Evolutionary conservation across 1,139 yeast species (phyloP).

Genomic region (Citeromyces hawaiiensis): DNA sequence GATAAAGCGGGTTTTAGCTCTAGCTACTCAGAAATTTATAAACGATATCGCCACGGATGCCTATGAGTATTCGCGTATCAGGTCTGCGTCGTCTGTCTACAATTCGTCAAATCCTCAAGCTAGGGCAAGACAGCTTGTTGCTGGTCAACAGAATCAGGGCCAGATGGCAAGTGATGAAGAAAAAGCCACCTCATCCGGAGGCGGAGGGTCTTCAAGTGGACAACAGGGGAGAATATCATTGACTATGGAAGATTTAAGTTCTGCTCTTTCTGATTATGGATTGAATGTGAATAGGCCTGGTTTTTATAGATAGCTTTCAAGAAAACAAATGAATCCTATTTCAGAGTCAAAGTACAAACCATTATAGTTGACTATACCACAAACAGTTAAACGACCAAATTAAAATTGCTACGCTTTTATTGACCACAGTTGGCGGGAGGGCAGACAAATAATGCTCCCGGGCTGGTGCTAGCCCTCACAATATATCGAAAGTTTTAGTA

Average conservation of each 20-base stretch:
- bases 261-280: constrained; percentile 87
- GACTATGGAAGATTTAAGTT: constrained; percentile 81
- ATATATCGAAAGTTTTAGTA: too few species aligned
- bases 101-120: constrained; percentile 79
- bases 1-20: constrained; percentile 74
- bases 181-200: constrained; percentile 12
- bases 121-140: constrained; percentile 66
- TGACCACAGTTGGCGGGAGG: too few species aligned
- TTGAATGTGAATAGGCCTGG: constrained; percentile 85
- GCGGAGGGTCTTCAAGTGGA: constrained; percentile 23
- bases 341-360: not conserved
- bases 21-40: constrained; percentile 92
- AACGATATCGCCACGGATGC: constrained; percentile 96
- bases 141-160: constrained; percentile 35
- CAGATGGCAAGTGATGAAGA: constrained; percentile 2
- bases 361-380: too few species aligned
- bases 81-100: constrained; percentile 74
- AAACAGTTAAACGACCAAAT: too few species aligned
- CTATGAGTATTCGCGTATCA: constrained; percentile 83
- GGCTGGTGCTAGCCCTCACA: too few species aligned
- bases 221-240: constrained; percentile 62
- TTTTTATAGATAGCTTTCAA: constrained; percentile 47
- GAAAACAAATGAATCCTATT: not conserved
- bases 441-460: too few species aligned
- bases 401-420: too few species aligned